Base-by-base conservation (phyloP, 768 basidiomycete species). In the Calvatia gigantea region DNA sequence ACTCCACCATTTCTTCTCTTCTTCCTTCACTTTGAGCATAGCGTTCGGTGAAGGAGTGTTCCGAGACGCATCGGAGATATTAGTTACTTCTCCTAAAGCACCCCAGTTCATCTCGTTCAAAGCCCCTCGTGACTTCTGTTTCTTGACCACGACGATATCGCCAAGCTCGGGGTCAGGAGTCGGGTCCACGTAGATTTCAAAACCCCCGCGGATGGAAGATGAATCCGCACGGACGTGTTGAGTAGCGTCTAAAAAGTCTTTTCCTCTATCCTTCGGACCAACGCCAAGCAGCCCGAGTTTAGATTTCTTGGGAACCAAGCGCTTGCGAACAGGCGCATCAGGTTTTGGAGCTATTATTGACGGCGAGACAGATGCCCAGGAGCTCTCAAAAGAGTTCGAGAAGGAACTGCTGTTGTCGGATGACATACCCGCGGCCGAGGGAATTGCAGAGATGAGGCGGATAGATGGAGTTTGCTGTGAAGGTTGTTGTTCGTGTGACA, bases 181-280 rank as follows among this genome's bases (percentile, higher is more conserved):
- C 1, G 84, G 82, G 59, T 90, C 89, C 7, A 90, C 85, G 60
- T 76, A 79, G 43, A 91, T 88, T 60, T 91, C 88, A 62, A 88
- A 85, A 1, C 82, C 82, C 4, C 79, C 71, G n/a, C 69, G 68
- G 2, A 71, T 71, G 11, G 67, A 58, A 19, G 62, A 31, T n/a
- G 61, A 58, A 37, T 55, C 45, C 7, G 59, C 73, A 7, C 78
- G 77, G 2, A 84, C 76, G 27, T 81, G 78, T 27, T 83, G 70
- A 6, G 78, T 73, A 35, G 82, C 82, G 56, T 88, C 87, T 2
- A 82, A 83, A 41, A 87, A 71, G 62, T 88, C 87, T 9, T 69
- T 70, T 2, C 56, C 66, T 37, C 66, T 70, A 45, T 64, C 65
- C 6, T 39, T 51, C 27, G 61, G 49, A 23, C 67, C 68, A 21